Conservation (phyloP, 148 eudicot genomes). For the Cornus florida region DNA sequence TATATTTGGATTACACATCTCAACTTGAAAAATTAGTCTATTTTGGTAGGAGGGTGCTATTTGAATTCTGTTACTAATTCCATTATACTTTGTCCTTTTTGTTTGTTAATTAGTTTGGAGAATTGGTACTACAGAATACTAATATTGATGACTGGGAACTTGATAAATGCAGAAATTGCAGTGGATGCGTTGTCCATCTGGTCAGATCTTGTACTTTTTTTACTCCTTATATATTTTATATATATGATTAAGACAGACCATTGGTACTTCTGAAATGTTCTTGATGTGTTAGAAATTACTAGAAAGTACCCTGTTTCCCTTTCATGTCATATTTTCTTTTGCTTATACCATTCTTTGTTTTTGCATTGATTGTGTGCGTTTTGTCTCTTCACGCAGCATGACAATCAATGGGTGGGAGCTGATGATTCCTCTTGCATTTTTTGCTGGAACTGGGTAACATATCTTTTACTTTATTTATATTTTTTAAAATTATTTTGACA, state of each 20-base stretch:
- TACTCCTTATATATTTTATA: too few species aligned
- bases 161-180: slow-evolving; percentile 54
- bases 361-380: background rate
- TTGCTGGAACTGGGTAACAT: slow-evolving; percentile 54
- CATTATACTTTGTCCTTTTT: too few species aligned
- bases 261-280: background rate
- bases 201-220: slow-evolving; percentile 11
- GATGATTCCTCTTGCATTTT: slow-evolving; percentile 72
- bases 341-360: background rate
- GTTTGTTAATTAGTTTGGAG: slow-evolving; percentile 46
- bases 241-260: too few species aligned
- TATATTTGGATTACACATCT: too few species aligned
- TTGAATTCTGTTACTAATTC: background rate
- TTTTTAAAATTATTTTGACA: background rate
- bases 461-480: background rate
- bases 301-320: background rate
- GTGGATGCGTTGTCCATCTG: slow-evolving; percentile 64
- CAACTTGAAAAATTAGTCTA: too few species aligned
- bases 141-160: slow-evolving; percentile 59
- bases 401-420: slow-evolving; percentile 60
- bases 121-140: slow-evolving; percentile 60
- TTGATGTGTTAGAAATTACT: background rate
- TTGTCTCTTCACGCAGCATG: slow-evolving; percentile 37
- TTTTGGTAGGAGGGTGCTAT: background rate
- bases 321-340: background rate